Evolutionary conservation across 495 filamentous ascomycete species (phyloP), one percentile per base, ranked within the genome.

Genomic region (Lasiosphaeria ovina): DNA sequence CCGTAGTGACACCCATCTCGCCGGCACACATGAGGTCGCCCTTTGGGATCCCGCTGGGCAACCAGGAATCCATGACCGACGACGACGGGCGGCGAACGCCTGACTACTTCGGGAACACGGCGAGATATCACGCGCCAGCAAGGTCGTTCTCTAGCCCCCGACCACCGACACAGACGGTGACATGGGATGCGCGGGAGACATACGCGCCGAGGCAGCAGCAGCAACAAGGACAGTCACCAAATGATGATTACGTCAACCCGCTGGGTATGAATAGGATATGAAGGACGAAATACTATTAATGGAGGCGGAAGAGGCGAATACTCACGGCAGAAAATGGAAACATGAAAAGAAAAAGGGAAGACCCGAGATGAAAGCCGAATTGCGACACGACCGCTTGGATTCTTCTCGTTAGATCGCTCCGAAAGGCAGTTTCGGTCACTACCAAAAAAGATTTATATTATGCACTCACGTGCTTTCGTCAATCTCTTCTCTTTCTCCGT

Each of bases 101-200:
- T 57, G 77, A 80, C 61, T 80, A 78, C 60, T 80, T 82, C 54
- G 77, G 77, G 48, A 68, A 74, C 17, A 75, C 76, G 7, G 71
- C 73, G 10, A 72, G 75, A 49, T 81, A 81, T 58, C 73, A 79
- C 52, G 69, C 74, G 0, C 79, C 78, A 17, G 72, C 69, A 33
- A 70, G 78, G 51, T 80, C 79, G 1, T 79, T 77, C 58, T 80
- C 77, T 34, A 79, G 75, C 62, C 78, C 79, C 12, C 72, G 78
- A 11, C 70, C 75, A 17, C 70, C 72, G 6, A 62, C 51, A 44
- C 64, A 67, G 54, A 59, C 70, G 34, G 62, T 73, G 10, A 71
- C 67, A 2, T 80, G 77, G 72, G 73, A 79, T 45, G 66, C 76
- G 49, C 63, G 66, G 35, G 65, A 76, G 32, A 69, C 71, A 6